A percentile compares a stretch with the other conserved stretches of the same genome.
Evolutionary conservation across 345 rosid species (phyloP).

Genomic region (Hypericum androsaemum): DNA sequence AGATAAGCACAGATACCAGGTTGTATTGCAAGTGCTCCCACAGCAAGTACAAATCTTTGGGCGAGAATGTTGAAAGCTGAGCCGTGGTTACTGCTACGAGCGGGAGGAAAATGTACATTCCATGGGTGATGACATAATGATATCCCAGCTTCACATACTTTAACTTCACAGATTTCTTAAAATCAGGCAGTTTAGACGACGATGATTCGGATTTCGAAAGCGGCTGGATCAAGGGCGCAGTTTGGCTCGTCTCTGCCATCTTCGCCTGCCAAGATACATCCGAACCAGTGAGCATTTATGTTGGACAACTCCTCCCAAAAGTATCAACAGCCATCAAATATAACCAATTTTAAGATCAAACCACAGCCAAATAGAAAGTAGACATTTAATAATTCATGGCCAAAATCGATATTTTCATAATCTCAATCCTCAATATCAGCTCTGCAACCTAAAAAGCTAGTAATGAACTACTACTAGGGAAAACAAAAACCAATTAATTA

Average conservation of each 20-base stretch:
- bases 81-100: conserved; percentile 10
- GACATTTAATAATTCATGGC: no score
- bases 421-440: no score
- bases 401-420: no score
- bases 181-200: conserved; percentile 15
- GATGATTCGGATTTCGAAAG: no score
- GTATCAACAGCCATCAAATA: no score
- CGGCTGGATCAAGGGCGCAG: conserved; percentile 12
- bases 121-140: conserved; percentile 19
- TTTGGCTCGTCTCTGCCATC: conserved; percentile 16
- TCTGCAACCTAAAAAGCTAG: no score
- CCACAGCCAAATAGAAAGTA: no score
- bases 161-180: conserved; percentile 16
- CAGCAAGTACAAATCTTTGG: conserved; percentile 11
- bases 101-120: conserved; percentile 15
- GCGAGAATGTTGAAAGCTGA: conserved; percentile 16
- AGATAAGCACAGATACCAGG: conserved; percentile 15
- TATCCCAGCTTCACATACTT: conserved; percentile 19
- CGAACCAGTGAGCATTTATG: no score
- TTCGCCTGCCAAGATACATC: not conserved
- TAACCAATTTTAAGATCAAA: no score
- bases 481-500: no score
- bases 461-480: no score
- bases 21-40: conserved; percentile 19
- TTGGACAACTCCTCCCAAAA: no score